Conservation (phyloP, 139 green algal genomes). For the Coelastrella sp. region DNA sequence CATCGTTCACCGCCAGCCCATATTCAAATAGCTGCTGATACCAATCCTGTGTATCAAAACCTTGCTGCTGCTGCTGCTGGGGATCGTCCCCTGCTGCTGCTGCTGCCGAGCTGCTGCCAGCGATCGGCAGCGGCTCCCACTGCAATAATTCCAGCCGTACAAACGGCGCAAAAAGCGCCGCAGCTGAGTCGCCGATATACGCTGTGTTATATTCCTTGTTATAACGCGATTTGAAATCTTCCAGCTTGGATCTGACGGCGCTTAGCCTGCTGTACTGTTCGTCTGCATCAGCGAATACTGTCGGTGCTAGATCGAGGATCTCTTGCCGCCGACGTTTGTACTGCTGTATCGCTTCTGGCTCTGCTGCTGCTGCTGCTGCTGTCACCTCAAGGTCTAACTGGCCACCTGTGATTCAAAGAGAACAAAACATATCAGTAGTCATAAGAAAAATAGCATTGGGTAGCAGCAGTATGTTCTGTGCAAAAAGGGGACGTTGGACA, state of each 20-base stretch:
- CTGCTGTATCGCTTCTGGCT: slow-evolving; percentile 42
- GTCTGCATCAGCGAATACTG: slow-evolving; percentile 87
- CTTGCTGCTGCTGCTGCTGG: not conserved
- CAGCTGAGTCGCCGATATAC: slow-evolving; percentile 85
- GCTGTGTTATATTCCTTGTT: slow-evolving; percentile 72
- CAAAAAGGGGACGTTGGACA: too few relatives aligned
- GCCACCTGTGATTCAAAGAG: not conserved
- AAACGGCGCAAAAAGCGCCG: slow-evolving; percentile 94
- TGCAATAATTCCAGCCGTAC: slow-evolving; percentile 92
- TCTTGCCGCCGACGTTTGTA: slow-evolving; percentile 74
- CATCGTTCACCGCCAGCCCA: slow-evolving; percentile 59
- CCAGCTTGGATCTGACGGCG: slow-evolving; percentile 64
- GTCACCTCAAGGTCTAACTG: slow-evolving; percentile 26
- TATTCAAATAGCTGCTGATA: slow-evolving; percentile 91
- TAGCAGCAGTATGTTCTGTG: too few relatives aligned
- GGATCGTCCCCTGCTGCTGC: slow-evolving; percentile 18
- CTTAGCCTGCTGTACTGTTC: slow-evolving; percentile 82
- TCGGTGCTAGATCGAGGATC: slow-evolving; percentile 66
- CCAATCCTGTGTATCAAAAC: slow-evolving; percentile 50
- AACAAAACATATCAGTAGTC: slow-evolving; percentile 51
- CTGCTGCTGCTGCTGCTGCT: slow-evolving; percentile 44
- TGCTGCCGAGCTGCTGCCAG: slow-evolving; percentile 57
- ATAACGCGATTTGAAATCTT: slow-evolving; percentile 73
- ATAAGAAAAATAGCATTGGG: not conserved
- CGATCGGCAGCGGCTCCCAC: slow-evolving; percentile 88